Evolutionary conservation across 1,284 basidiomycete species (phyloP).

Genomic region (Pterula multifida): DNA sequence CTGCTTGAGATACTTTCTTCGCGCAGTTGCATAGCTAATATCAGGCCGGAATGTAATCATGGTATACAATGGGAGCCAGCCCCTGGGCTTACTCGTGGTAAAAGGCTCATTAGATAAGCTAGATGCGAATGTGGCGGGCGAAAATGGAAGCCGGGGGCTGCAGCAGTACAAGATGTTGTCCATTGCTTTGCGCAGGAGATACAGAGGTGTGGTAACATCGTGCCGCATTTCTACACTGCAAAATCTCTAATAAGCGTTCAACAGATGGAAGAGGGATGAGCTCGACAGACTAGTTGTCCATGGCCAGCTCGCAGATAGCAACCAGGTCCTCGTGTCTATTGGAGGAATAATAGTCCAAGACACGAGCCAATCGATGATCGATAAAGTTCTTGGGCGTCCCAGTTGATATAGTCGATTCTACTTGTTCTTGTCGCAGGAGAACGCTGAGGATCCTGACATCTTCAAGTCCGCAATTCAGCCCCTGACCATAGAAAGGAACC

Average conservation of each 20-base stretch:
- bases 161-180: constrained; percentile 67
- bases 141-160: constrained; percentile 32
- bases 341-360: constrained; percentile 69
- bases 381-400: constrained; percentile 26
- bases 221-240: constrained; percentile 89
- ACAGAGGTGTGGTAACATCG: constrained; percentile 72
- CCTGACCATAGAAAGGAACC: constrained; percentile 98
- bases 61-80: constrained; percentile 90
- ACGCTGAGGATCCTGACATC: constrained; percentile 86
- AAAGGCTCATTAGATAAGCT: constrained; percentile 38
- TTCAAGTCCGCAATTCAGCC: constrained; percentile 94
- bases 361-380: constrained; percentile 49
- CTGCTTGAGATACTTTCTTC: constrained; percentile 52
- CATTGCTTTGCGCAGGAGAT: constrained; percentile 72
- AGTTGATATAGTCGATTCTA: constrained; percentile 30
- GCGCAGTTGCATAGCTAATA: constrained; percentile 74
- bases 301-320: constrained; percentile 85
- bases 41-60: constrained; percentile 98
- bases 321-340: constrained; percentile 79
- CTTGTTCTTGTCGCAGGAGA: constrained; percentile 59
- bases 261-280: constrained; percentile 9
- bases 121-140: constrained; percentile 26
- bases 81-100: constrained; percentile 39
- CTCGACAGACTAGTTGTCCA: constrained; percentile 87
- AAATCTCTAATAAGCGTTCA: constrained; percentile 9